Evolutionary conservation across 768 basidiomycete genomes (phyloP), one percentile per base, ranked within the genome.

Genomic region (Leccinum rimulosum): DNA sequence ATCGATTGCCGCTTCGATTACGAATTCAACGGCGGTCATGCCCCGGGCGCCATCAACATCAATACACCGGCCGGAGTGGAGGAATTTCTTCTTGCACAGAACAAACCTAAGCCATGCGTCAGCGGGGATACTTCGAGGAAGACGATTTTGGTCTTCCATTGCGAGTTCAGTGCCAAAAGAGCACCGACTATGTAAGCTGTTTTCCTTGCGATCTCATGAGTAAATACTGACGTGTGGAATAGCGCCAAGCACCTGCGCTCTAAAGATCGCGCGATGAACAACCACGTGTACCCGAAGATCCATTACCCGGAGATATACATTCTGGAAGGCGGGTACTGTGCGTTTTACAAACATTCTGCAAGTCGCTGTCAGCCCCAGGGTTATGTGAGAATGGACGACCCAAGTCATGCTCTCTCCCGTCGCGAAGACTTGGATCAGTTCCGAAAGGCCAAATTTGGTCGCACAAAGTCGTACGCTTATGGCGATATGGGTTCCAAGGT

Each of bases 1-100:
- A 88, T 99, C 65, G 97, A 99, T 75, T 98, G 97, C 73, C 90
- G 97, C 47, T 99, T 98, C 74, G 93, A 94, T 62, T 99, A 97
- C 69, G 97, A 99, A 75, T 98, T 88, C 73, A 80, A 81, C 52
- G 97, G 97, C 9, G 97, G 97, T 0, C 97, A 98, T 76, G 85
- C 98, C 63, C 84, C 84, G 10, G 91, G 94, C 14, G 95, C 97
- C 7, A 80, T 95, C 71, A 98, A 98, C 72, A 85, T 98, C 68
- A 93, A 93, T 71, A 91, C 87, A 15, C 87, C 87, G 12, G 72
- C 80, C 30, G 85, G 83, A 50, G 82, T 98, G 45, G 94, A 97
- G 70, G 87, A 91, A 54, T 81, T 91, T 52, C 76, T 98, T 40
- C 84, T 98, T 45, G 80, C 87, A 4, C 68, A 74, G 25, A 77